Evolutionary conservation across 805 yeast species (phyloP), one percentile per base, ranked within the genome.

Genomic region (Hanseniaspora hatyaiensis): DNA sequence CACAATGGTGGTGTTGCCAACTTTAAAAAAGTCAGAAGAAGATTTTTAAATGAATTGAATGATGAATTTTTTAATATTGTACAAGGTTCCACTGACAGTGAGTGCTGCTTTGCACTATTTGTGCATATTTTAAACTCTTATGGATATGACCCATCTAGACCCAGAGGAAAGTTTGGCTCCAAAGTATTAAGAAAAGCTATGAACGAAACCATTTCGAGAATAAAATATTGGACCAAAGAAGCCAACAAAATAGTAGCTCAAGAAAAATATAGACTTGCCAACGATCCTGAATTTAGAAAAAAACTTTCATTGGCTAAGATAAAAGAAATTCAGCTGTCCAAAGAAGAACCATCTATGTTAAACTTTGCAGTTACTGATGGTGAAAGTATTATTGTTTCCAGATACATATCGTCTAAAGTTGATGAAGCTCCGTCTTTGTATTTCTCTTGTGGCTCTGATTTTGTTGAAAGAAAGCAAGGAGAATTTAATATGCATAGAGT

Each of bases 291-390:
- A 4, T 44, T 36, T 29, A 44, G 23, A 44, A 23, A 37, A 22
- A 44, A 37, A 13, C 20, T 44, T 8, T 30, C 48, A 3, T 2
- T 20, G 4, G 6, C 32, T 9, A 36, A 37, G 16, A 30, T 44
- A 11, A 44, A 44, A 19, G 45, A 51, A 54, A 39, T 46, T 1
- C 33, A 34, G 19, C 57, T 50, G 20, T 56, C 53, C 13, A 57
- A 55, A 3, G 59, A 61, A 2, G 92, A 82, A 55, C 98, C 98
- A 0, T 84, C 94, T 4, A 65, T 92, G 51, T 66, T 89, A 55
- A 89, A 92, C 61, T 85, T 92, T 62, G 98, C 98, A 1, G 88
- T 88, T 12, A 88, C 97, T 0, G 96, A 92, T 62, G 96, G 97
- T 11, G 74, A 75, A 38, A 72, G 83, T 8, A 85, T 88, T 8